phyloP scores from a whole-genome alignment of 2,329 filamentous ascomycete species.

The Colletotrichum scovillei region DNA sequence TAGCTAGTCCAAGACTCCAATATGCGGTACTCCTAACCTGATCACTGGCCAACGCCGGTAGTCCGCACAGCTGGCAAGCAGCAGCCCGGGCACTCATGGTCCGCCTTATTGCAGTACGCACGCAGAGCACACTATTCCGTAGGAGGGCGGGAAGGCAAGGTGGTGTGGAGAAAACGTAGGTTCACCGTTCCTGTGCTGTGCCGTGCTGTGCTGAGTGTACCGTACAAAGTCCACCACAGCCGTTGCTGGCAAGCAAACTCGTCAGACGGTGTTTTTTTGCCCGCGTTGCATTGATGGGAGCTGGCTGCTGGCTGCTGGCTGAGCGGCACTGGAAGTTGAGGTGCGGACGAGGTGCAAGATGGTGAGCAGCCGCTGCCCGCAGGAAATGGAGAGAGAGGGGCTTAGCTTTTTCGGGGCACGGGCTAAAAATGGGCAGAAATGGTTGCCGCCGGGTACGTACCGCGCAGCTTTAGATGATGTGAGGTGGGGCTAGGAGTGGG shows the following conservation, averaged over 20 bases:
- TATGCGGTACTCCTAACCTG: neutral
- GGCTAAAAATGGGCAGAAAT: slow-evolving; percentile 13
- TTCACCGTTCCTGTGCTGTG: too few species aligned
- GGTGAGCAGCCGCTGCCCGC: neutral
- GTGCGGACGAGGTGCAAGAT: neutral
- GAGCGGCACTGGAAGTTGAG: neutral
- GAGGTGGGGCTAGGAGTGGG: neutral
- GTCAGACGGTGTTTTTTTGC: neutral
- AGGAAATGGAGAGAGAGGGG: neutral
- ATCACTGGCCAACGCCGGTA: neutral
- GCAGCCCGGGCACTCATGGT: neutral
- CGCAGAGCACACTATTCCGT: neutral
- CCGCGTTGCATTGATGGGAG: neutral
- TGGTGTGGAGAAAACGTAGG: neutral
- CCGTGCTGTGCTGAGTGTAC: too few species aligned
- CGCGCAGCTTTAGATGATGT: neutral
- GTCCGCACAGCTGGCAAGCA: neutral
- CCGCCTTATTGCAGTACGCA: neutral
- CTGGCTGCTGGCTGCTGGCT: neutral
- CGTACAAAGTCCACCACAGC: too few species aligned
- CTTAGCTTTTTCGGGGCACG: slow-evolving; percentile 3
- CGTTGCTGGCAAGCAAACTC: neutral
- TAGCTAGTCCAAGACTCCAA: neutral
- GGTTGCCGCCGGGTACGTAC: neutral
- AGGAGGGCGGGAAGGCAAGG: neutral